Conservation (phyloP, 106 monocot genomes). For the Dendrobium catenatum region DNA sequence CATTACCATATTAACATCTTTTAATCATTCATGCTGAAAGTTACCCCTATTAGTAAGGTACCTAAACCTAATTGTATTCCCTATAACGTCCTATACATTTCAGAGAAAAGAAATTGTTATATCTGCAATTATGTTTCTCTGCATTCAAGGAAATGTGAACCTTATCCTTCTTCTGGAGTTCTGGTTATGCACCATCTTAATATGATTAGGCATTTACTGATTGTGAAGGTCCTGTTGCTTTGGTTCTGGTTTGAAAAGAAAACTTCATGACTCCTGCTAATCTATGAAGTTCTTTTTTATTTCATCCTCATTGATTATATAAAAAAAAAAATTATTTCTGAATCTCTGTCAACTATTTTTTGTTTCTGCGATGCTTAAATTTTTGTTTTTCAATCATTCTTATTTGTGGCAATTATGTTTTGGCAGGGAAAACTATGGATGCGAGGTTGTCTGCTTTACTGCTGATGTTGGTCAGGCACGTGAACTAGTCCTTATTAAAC, state of each 20-base stretch:
- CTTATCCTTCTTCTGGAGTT: not conserved
- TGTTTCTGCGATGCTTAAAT: not conserved
- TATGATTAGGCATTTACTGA: not conserved
- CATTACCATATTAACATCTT: not conserved
- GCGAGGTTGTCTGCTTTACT: conserved; percentile 97
- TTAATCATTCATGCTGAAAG: not conserved
- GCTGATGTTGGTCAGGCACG: conserved; percentile 98
- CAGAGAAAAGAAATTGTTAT: not conserved
- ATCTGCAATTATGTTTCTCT: not conserved
- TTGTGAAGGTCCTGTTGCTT: not conserved
- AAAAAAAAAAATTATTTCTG: not conserved
- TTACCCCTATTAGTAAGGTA: not conserved
- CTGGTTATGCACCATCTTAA: not conserved
- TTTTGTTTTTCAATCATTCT: not conserved
- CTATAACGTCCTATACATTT: not conserved
- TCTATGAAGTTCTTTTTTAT: not conserved
- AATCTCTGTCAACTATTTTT: not conserved
- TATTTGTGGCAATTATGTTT: not conserved
- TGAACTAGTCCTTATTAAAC: not conserved
- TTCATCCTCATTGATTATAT: not conserved
- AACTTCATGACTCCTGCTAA: not conserved
- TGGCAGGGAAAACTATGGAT: conserved; percentile 95
- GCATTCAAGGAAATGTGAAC: not conserved
- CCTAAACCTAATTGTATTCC: not conserved
- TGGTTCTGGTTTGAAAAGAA: not conserved